Conservation (phyloP, 345 rosid genomes). For the Cochlearia excelsa region DNA sequence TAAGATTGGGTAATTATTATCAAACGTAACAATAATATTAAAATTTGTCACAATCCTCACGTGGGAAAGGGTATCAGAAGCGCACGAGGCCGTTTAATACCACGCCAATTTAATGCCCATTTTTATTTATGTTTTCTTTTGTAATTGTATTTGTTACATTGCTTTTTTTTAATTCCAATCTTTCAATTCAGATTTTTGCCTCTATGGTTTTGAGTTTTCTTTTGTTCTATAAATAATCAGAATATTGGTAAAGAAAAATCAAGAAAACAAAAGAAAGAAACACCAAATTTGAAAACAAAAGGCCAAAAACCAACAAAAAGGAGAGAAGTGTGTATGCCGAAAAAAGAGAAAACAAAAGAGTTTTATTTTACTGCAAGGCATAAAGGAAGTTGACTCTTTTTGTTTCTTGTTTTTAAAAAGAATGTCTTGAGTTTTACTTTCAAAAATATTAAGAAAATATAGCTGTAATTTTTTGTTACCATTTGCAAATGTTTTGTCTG, state of each 20-base stretch:
- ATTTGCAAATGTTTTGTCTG: not conserved
- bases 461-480: no score
- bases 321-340: slow-evolving; percentile 2
- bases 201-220: no score
- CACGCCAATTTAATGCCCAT: slow-evolving; percentile 18
- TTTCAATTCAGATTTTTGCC: no score
- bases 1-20: slow-evolving; percentile 26
- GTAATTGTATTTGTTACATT: no score
- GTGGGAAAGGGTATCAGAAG: slow-evolving; percentile 32
- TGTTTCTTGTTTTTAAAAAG: not conserved
- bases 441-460: no score
- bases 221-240: no score
- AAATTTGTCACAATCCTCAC: slow-evolving; percentile 29
- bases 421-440: no score
- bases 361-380: slow-evolving; percentile 17
- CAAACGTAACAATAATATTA: not conserved
- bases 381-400: not conserved
- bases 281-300: not conserved
- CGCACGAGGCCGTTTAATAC: slow-evolving; percentile 27
- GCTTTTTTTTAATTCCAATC: no score
- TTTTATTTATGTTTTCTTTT: slow-evolving; percentile 26
- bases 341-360: slow-evolving; percentile 16
- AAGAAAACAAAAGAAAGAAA: not conserved
- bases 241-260: no score
- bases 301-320: not conserved